Evolutionary conservation across 345 rosid species (phyloP).

Genomic region (Combretum micranthum): DNA sequence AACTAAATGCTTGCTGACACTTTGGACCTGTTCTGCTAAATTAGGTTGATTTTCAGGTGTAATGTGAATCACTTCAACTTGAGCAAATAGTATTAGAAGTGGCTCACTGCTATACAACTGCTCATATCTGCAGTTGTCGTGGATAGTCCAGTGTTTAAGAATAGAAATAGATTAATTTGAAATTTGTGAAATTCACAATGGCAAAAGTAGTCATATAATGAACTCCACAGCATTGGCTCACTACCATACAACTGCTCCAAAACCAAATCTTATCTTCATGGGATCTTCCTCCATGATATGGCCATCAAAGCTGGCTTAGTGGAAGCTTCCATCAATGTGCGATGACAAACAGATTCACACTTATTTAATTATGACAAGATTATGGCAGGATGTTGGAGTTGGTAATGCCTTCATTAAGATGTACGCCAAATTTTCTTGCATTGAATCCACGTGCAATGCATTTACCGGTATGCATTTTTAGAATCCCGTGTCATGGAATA

Average conservation of each 20-base stretch:
- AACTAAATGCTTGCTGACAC: too few relatives aligned
- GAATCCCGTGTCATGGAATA: constrained; percentile 59
- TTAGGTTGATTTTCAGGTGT: too few relatives aligned
- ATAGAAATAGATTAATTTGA: too few relatives aligned
- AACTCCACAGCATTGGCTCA: constrained; percentile 25
- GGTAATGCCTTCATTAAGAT: constrained; percentile 52
- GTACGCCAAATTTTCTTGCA: constrained; percentile 64
- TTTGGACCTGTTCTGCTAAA: too few relatives aligned
- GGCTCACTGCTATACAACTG: too few relatives aligned
- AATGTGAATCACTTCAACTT: too few relatives aligned
- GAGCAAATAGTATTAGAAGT: too few relatives aligned
- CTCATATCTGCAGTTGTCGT: too few relatives aligned
- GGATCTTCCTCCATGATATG: constrained; percentile 41
- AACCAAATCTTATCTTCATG: constrained; percentile 28
- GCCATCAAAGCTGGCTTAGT: constrained; percentile 45
- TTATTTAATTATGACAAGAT: constrained; percentile 29
- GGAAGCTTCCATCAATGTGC: constrained; percentile 35
- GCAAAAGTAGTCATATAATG: too few relatives aligned
- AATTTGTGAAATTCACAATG: too few relatives aligned
- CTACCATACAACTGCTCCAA: constrained; percentile 41
- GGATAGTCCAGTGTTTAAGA: too few relatives aligned
- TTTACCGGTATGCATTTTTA: constrained; percentile 33
- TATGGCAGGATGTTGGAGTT: constrained; percentile 35
- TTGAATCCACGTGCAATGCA: constrained; percentile 23
- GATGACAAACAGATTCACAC: constrained; percentile 54